Evolutionary conservation across 345 rosid species (phyloP), one percentile per base, ranked within the genome.

Genomic region (Triadica sebifera): DNA sequence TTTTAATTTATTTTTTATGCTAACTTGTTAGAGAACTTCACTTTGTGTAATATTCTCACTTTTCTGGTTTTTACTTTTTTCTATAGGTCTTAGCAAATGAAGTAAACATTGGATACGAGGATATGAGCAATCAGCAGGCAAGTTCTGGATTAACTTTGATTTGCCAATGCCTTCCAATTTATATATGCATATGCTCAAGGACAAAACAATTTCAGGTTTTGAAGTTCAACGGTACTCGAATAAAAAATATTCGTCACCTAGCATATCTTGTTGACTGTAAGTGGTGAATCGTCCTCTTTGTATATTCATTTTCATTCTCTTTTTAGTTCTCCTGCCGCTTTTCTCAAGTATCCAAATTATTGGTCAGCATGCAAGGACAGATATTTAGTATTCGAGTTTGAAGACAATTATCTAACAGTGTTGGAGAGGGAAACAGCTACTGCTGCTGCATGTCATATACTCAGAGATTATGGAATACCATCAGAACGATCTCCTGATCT

Each of bases 101-200:
- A 81, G 94, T 87, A 39, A 92, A 92, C 87, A 87, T 91, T 24
- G 98, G 98, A 50, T 95, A 95, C 10, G 99, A 95, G 78, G 98
- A 91, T 76, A 92, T 95, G 99, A 75, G 89, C 85, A 95, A 92
- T 75, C 99, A 92, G 77, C 99, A 90, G 90, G 94, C 81, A 69
- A 69, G 77, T 76, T 71, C 12, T 71, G 46, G 75, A 39, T 74
- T 25, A 16, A 57, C 66, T 15, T 16, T 67, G 24, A 63, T 65
- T 43, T 22, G 38, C 49, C 56, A 29, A 22, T 53, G 69, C 66
- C 47, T 52, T 77, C 66, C 46, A 22, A 12, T 59, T 69, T 64
- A 20, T 52, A 53, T 51, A 60, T 15, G 12, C 12, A 17, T 16
- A n/a, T 71, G 10, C 53, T 60, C 22, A 66, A 12, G 25, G 55